A percentile compares a stretch with the other conserved stretches of the same genome.
phyloP scores from a whole-genome alignment of 192 early-diverging fungal genomes.

The Coemansia sp. region DNA sequence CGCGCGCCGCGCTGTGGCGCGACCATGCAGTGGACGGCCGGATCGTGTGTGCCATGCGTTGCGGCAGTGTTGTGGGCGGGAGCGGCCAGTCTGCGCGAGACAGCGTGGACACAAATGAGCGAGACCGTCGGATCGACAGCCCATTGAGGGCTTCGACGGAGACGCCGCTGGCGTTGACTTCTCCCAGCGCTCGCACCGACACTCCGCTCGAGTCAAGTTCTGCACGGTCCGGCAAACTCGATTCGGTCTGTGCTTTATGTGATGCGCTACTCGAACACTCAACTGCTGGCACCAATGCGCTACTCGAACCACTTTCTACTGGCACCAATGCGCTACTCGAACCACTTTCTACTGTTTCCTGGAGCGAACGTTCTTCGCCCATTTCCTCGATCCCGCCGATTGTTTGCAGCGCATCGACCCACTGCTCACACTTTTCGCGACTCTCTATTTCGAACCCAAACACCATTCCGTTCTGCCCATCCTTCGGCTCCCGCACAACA shows the following conservation, averaged over 20 bases:
- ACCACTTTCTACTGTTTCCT: not conserved
- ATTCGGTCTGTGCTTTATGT: not conserved
- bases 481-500: not conserved
- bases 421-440: not conserved
- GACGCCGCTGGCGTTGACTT: not conserved
- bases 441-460: conserved; percentile 19
- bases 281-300: not conserved
- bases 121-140: conserved; percentile 19
- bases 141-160: not conserved
- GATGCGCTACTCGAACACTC: not conserved
- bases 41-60: not conserved
- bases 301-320: not conserved
- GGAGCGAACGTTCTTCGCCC: not conserved
- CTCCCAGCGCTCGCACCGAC: not conserved
- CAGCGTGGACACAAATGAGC: conserved; percentile 36
- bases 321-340: not conserved
- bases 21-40: not conserved
- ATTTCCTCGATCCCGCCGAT: conserved; percentile 12
- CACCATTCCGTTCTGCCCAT: not conserved
- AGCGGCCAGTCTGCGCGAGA: conserved; percentile 45
- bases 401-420: conserved; percentile 13
- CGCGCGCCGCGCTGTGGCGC: too few species aligned
- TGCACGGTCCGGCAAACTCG: not conserved
- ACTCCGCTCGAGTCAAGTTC: not conserved
- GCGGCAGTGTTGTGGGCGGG: conserved; percentile 26